A percentile compares a stretch with the other conserved stretches of the same genome.
Conservation (phyloP, 768 basidiomycete species). For the Pulveroboletus sp. region DNA sequence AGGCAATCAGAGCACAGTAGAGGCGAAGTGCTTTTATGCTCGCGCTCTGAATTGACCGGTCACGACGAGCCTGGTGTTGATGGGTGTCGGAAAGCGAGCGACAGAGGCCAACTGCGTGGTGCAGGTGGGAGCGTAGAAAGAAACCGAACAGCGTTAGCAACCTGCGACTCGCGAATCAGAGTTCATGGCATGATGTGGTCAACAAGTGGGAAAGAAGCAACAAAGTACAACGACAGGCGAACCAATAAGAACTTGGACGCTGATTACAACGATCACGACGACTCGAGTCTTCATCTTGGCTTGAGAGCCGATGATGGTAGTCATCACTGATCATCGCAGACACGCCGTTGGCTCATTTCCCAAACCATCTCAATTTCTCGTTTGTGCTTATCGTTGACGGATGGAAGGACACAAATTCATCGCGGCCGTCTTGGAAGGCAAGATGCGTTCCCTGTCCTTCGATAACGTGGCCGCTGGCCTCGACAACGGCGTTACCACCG, state of each 20-base stretch:
- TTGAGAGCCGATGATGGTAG: neutral
- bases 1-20: neutral
- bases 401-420: slow-evolving; percentile 13
- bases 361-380: neutral
- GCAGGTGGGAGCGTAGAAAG: too few species aligned
- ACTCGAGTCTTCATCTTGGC: neutral
- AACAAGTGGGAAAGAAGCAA: too few species aligned
- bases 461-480: slow-evolving; percentile 38
- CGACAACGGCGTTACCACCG: slow-evolving; percentile 33
- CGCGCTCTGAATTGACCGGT: neutral
- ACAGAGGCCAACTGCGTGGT: neutral
- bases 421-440: slow-evolving; percentile 18
- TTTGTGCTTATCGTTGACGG: neutral
- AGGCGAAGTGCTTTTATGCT: neutral
- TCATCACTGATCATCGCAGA: slow-evolving; percentile 2
- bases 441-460: slow-evolving; percentile 37
- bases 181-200: too few species aligned
- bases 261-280: neutral
- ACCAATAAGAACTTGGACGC: neutral
- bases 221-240: too few species aligned
- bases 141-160: too few species aligned
- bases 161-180: too few species aligned
- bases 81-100: neutral
- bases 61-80: neutral
- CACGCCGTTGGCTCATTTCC: slow-evolving; percentile 1